Evolutionary conservation across 768 basidiomycete species (phyloP).

Genomic region (Neoboletus subvelutipes): DNA sequence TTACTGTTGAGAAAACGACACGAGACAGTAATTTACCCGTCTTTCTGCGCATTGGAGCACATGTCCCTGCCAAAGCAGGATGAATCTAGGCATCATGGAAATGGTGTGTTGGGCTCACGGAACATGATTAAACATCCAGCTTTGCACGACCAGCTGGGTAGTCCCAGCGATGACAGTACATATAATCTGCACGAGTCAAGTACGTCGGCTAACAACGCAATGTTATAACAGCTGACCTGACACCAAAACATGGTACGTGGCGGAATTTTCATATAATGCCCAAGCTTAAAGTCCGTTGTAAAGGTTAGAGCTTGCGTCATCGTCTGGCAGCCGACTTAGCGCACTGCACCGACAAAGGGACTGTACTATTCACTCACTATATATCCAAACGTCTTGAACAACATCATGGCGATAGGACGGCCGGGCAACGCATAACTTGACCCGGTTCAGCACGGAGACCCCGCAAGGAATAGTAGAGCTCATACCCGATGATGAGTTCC

Average conservation of each 20-base stretch:
- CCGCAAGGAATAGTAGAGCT: not conserved
- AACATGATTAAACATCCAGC: conserved; percentile 66
- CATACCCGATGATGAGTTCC: conserved; percentile 71
- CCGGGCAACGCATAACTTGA: conserved; percentile 67
- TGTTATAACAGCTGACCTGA: conserved; percentile 42
- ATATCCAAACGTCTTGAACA: conserved; percentile 85
- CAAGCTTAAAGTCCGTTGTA: conserved; percentile 76
- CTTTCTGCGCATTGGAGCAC: conserved; percentile 44
- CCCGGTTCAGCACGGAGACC: not conserved
- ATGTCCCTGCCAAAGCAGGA: conserved; percentile 38
- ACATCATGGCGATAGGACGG: conserved; percentile 77
- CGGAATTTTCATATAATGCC: conserved; percentile 63
- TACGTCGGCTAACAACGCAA: not conserved
- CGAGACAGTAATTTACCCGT: conserved; percentile 24
- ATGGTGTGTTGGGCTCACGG: conserved; percentile 37
- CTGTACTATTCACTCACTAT: conserved; percentile 37
- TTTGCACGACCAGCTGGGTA: conserved; percentile 71
- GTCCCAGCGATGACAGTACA: conserved; percentile 70
- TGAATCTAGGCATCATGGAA: not conserved
- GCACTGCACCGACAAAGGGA: not conserved
- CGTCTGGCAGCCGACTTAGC: conserved; percentile 15
- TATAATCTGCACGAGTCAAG: conserved; percentile 42
- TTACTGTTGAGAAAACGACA: not conserved
- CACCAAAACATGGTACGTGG: conserved; percentile 71
- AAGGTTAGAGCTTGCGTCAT: conserved; percentile 58